Evolutionary conservation across 495 filamentous ascomycete genomes (phyloP), one percentile per base, ranked within the genome.

Genomic region (Extremus antarcticus): DNA sequence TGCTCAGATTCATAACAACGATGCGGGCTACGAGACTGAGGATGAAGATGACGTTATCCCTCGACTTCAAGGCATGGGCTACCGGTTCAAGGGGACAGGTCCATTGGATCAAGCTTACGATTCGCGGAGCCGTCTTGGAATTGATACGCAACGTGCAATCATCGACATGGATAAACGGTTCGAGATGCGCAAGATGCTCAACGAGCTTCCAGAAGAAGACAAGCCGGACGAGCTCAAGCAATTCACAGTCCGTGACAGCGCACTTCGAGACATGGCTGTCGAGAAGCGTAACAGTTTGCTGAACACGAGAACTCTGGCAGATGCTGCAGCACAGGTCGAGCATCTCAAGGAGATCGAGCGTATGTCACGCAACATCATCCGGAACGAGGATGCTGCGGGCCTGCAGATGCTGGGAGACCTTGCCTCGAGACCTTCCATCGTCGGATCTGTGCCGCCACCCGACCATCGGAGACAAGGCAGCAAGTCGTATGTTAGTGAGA

Each of bases 1-100:
- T 21, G 55, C 56, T 8, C 32, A 55, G 13, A n/a, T 52, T 22
- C 13, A 32, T 2, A 48, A 23, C 3, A 24, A 10, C 1, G 16
- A 45, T 19, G 29, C 15, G 1, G n/a, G 24, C 1, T 21, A 52
- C 21, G 59, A 51, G n/a, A 62, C 59, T 4, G 59, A 58, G 10
- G 47, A 55, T 20, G 55, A 62, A 53, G 59, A 53, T 40, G 54
- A 57, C 24, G 50, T 58, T 25, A 25, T 62, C 21, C 59, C 56
- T 3, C 19, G 43, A 32, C 59, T 55, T 1, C 55, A 58, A 52
- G 25, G 29, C 15, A 51, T 41, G 22, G 50, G 25, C 10, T 58
- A 62, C 25, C 22, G 48, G 2, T 62, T 25, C 17, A 57, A 58
- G 41, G 20, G 51, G 24, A 39, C 48, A 17, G 51, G 21, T 16